Evolutionary conservation across 345 rosid species (phyloP).

Genomic region (Linum tenue): DNA sequence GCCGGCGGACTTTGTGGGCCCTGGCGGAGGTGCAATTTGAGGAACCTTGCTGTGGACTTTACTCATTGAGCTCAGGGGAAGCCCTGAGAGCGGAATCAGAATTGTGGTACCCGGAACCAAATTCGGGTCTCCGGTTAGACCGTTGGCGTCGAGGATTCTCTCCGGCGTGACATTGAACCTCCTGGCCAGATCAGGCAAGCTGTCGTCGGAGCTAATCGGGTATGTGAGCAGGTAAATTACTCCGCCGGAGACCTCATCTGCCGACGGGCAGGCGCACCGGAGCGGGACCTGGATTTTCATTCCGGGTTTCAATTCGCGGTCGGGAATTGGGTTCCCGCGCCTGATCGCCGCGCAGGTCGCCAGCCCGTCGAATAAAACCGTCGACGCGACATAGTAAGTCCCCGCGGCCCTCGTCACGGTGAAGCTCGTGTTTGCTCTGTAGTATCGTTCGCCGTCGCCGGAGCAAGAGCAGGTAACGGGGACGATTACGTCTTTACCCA

Average conservation of each 20-base stretch:
- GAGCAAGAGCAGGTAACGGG: constrained; percentile 35
- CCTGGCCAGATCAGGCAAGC: constrained; percentile 17
- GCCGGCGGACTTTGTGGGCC: neutral
- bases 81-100: constrained; percentile 29
- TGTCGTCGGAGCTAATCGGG: constrained; percentile 26
- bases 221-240: constrained; percentile 34
- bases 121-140: constrained; percentile 13
- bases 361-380: constrained; percentile 25
- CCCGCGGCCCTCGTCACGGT: neutral
- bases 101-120: constrained; percentile 39
- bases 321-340: constrained; percentile 12
- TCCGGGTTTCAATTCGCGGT: constrained; percentile 13
- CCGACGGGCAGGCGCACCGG: constrained; percentile 46
- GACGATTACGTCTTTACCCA: constrained; percentile 29
- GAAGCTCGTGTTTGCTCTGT: constrained; percentile 27
- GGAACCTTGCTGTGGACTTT: constrained; percentile 15
- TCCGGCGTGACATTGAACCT: constrained; percentile 30
- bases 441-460: constrained; percentile 15
- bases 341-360: constrained; percentile 28
- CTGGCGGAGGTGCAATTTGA: constrained; percentile 10
- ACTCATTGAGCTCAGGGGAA: constrained; percentile 32
- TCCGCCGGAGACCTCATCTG: constrained; percentile 26
- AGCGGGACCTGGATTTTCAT: constrained; percentile 26
- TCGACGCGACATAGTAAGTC: constrained; percentile 21
- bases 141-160: constrained; percentile 32